Evolutionary conservation across 106 monocot genomes (phyloP).

Genomic region (Allium sativum): DNA sequence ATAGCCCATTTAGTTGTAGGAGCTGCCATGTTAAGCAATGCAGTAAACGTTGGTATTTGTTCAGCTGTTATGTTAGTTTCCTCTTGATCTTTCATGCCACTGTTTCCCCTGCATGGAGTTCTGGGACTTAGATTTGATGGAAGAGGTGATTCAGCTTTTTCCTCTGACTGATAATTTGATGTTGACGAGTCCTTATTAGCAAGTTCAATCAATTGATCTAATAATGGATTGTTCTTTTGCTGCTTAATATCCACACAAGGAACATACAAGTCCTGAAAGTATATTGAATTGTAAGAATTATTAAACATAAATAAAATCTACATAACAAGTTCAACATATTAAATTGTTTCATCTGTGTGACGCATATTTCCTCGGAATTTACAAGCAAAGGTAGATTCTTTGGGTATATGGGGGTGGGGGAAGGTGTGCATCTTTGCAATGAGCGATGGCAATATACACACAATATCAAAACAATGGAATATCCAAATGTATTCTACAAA

Average conservation of each 20-base stretch:
- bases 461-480: too few relatives aligned
- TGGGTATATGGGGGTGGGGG: too few relatives aligned
- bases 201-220: conserved; percentile 65
- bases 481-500: too few relatives aligned
- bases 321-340: too few relatives aligned
- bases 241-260: conserved; percentile 7
- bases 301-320: too few relatives aligned
- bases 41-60: conserved; percentile 31
- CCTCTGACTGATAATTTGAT: neutral
- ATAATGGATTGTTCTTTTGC: conserved; percentile 4
- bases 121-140: conserved; percentile 13
- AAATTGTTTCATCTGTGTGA: too few relatives aligned
- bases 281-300: too few relatives aligned
- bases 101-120: conserved; percentile 26
- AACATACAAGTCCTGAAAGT: conserved; percentile 13
- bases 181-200: conserved; percentile 20
- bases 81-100: conserved; percentile 8
- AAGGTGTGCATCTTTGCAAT: too few relatives aligned
- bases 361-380: too few relatives aligned
- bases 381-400: too few relatives aligned
- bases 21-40: conserved; percentile 49
- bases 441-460: too few relatives aligned
- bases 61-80: conserved; percentile 1
- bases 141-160: neutral
- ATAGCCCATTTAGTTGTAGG: conserved; percentile 6